A percentile compares a stretch with the other conserved stretches of the same genome.
These are phyloP conservation scores for Hymenoscyphus salicellus DNA, from an alignment of 2,329 filamentous ascomycete genomes.

Conservation along the genomic window DNA sequence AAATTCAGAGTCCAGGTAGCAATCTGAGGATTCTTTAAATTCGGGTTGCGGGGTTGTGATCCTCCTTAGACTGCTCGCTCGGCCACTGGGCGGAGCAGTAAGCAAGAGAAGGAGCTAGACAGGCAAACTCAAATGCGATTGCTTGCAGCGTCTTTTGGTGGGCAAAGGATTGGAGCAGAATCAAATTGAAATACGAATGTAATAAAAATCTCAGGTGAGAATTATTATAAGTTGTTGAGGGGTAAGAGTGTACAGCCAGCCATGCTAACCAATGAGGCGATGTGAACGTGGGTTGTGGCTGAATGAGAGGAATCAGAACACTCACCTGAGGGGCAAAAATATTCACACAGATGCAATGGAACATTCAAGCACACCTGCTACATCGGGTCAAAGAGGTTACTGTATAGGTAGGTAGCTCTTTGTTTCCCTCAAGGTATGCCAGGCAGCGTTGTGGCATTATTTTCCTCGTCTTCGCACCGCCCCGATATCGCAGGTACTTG, in stretches of 20 bases:
- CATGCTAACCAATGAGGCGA: too few relatives aligned
- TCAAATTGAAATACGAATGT: neutral
- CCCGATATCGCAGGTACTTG: too few relatives aligned
- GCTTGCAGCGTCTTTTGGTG: neutral
- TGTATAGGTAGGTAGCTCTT: too few relatives aligned
- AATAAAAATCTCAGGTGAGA: neutral
- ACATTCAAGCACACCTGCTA: too few relatives aligned
- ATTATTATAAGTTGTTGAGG: neutral
- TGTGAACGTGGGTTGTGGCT: too few relatives aligned
- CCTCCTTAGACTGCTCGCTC: neutral
- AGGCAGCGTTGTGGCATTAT: too few relatives aligned
- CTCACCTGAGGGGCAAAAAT: too few relatives aligned
- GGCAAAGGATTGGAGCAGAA: neutral
- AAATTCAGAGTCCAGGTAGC: neutral
- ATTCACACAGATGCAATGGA: too few relatives aligned
- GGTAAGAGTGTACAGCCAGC: neutral
- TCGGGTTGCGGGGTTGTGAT: neutral
- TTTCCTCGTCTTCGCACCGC: too few relatives aligned
- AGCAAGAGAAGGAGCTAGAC: neutral
- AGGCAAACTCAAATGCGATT: neutral
- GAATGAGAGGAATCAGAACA: too few relatives aligned
- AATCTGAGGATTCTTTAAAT: neutral
- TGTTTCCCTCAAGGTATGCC: too few relatives aligned
- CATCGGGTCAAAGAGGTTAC: too few relatives aligned
- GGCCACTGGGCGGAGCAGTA: neutral